phyloP scores from a whole-genome alignment of 441 rosid species.

The Gossypium aridum region DNA sequence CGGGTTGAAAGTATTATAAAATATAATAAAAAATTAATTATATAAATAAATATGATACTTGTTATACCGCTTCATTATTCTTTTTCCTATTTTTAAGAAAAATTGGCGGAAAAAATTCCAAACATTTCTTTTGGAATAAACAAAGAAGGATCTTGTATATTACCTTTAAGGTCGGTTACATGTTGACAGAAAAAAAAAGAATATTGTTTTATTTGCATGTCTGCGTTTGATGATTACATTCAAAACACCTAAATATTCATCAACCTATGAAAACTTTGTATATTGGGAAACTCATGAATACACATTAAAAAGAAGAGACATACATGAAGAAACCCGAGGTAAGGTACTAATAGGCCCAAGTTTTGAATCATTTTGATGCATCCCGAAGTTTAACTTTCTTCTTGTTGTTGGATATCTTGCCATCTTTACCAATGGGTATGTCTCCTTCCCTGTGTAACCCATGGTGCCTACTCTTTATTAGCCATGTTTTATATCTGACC shows the following conservation, averaged over 20 bases:
- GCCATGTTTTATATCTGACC: constrained; percentile 27
- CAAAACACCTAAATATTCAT: not conserved
- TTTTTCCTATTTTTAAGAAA: not conserved
- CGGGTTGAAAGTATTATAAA: too few relatives aligned
- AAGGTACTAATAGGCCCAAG: constrained; percentile 1
- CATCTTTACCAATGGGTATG: constrained; percentile 30
- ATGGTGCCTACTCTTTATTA: constrained; percentile 36
- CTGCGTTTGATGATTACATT: not conserved
- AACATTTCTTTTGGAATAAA: not conserved
- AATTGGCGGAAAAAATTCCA: not conserved
- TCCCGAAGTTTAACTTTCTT: constrained; percentile 35
- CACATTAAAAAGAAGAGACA: not conserved
- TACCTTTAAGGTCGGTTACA: not conserved
- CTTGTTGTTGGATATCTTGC: constrained; percentile 36
- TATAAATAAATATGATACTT: too few relatives aligned
- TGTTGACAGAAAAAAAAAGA: not conserved
- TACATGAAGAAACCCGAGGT: not conserved
- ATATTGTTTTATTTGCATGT: not conserved
- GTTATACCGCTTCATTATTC: too few relatives aligned
- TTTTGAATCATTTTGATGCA: constrained; percentile 22
- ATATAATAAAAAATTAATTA: too few relatives aligned
- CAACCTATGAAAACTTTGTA: not conserved
- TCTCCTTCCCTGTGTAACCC: constrained; percentile 19
- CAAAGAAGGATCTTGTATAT: not conserved
- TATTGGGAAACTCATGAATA: not conserved